Evolutionary conservation across 805 yeast species (phyloP), one percentile per base, ranked within the genome.

Genomic region (Candida insectorum): DNA sequence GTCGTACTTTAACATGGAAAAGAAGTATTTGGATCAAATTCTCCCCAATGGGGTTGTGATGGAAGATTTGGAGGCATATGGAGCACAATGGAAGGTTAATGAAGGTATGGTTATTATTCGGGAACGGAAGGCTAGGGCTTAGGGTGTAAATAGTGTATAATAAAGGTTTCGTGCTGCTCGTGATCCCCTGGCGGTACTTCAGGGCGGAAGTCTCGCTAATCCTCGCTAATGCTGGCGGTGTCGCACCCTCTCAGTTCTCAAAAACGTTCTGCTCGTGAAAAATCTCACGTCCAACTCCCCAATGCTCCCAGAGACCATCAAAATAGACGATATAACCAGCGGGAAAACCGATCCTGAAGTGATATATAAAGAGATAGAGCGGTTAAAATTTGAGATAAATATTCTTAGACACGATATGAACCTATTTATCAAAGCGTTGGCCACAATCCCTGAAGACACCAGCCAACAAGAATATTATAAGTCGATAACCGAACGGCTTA

Each of bases 301-400:
- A n/a, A 44, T 43, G 22, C 49, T 62, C 16, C 63, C 68, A 2
- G 65, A 60, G 15, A 37, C 45, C 15, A 60, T 63, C 29, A 65
- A 58, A 36, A 66, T 66, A 12, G 73, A 66, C 40, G 73, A 66
- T 44, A 59, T 66, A 26, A 50, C 69, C 6, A 58, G 68, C n/a
- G 71, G 71, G 7, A 56, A 52, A 36, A 57, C 66, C 16, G 62
- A 62, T 26, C 62, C 69, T 6, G 43, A 46, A 8, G 47, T 67
- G 4, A 60, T 78, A n/a, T 71, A 69, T 33, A 62, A 55, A 15
- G 73, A 67, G 39, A 46, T 65, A 32, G 69, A 65, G 13, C 46
- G 73, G 21, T 50, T 63, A 22, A 65, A 67, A 29, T 52, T 55
- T 4, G 73, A 76, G 26, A 56, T 66, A 34, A 65, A 65, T 34